A percentile compares a stretch with the other conserved stretches of the same genome.
Conservation (phyloP, 2,329 filamentous ascomycete genomes). For the Lachnellula occidentalis region DNA sequence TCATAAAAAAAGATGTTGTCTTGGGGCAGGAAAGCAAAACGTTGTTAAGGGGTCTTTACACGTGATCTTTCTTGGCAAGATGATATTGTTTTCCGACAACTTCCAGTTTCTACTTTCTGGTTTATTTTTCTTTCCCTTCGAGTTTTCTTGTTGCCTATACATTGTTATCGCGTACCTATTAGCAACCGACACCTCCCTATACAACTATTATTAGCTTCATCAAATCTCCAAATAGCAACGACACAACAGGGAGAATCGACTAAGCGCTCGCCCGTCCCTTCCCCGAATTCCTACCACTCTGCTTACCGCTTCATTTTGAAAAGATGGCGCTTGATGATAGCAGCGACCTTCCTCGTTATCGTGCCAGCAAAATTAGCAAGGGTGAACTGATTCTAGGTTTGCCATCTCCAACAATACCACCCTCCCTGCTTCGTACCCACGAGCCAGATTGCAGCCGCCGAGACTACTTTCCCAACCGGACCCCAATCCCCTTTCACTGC, state of each 20-base stretch:
- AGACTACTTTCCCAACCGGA: slow-evolving; percentile 17
- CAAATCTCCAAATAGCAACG: not conserved
- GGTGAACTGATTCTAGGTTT: slow-evolving; percentile 20
- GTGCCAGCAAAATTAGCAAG: slow-evolving; percentile 17
- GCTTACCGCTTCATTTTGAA: slow-evolving; percentile 10
- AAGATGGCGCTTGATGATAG: slow-evolving; percentile 14
- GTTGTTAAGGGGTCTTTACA: too few relatives aligned
- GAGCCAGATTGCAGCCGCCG: slow-evolving; percentile 5
- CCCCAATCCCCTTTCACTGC: slow-evolving; percentile 13
- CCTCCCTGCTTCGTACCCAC: slow-evolving; percentile 14
- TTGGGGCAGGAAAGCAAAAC: too few relatives aligned
- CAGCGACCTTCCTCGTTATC: slow-evolving; percentile 19
- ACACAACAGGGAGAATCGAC: slow-evolving; percentile 14
- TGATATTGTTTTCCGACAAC: too few relatives aligned
- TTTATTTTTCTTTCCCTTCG: too few relatives aligned
- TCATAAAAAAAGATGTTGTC: too few relatives aligned
- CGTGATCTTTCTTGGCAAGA: too few relatives aligned
- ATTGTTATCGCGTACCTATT: not conserved
- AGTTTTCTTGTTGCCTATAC: not conserved
- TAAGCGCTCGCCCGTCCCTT: slow-evolving; percentile 13
- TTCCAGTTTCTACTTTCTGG: too few relatives aligned
- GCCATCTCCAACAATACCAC: slow-evolving; percentile 3
- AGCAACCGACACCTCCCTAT: not conserved
- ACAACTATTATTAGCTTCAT: not conserved
- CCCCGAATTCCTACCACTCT: slow-evolving; percentile 11